Conservation (phyloP, 768 basidiomycete genomes). For the Lentinula lateritia region DNA sequence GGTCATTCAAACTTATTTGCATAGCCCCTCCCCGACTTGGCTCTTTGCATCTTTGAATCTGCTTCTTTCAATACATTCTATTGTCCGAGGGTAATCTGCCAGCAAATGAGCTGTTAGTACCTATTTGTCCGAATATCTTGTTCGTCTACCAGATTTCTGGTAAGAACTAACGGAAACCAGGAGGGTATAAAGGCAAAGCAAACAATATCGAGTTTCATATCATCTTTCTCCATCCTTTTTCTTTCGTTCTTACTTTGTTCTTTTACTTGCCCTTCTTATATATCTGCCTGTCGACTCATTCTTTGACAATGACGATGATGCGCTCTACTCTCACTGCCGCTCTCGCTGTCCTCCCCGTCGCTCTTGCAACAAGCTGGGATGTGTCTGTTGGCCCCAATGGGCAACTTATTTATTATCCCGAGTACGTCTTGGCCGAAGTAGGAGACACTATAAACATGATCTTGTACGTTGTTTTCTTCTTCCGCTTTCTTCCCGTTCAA, state of each 20-base stretch:
- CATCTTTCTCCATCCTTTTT: background rate
- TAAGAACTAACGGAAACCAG: background rate
- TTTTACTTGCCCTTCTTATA: background rate
- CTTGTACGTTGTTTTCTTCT: slow-evolving; percentile 34
- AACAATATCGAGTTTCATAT: background rate
- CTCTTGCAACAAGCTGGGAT: slow-evolving; percentile 21
- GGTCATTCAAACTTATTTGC: background rate
- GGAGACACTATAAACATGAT: slow-evolving; percentile 44
- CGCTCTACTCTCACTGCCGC: background rate
- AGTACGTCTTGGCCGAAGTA: slow-evolving; percentile 30
- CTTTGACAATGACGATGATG: background rate
- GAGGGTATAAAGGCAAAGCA: background rate
- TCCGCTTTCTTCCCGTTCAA: background rate
- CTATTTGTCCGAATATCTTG: background rate
- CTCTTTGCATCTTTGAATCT: background rate
- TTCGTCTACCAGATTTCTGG: background rate
- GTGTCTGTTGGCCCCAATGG: slow-evolving; percentile 32
- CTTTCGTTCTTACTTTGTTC: background rate
- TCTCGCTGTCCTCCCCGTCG: slow-evolving; percentile 22
- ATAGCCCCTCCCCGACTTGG: background rate
- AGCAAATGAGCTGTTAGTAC: background rate
- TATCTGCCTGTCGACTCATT: background rate
- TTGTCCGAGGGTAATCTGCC: background rate
- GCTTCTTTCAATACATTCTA: background rate
- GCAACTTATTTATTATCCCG: slow-evolving; percentile 25